These are phyloP conservation scores for Verticillium zaregamsianum DNA, from an alignment of 2,329 filamentous ascomycete species.

Conservation along the genomic window DNA sequence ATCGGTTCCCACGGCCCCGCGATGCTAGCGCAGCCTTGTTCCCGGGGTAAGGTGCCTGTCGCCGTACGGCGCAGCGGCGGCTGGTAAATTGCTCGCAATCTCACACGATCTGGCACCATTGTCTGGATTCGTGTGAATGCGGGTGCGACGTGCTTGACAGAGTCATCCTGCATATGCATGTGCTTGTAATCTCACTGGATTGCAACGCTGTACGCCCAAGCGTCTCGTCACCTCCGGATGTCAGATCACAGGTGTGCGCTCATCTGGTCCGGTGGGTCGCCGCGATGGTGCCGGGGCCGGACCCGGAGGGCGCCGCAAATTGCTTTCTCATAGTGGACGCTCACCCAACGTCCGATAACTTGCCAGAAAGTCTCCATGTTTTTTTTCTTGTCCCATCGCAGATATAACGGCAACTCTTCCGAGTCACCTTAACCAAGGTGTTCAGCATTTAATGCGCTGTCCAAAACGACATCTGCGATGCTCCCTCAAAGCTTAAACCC, in stretches of 20 bases:
- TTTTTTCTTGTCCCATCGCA: too few species aligned
- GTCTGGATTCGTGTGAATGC: neutral
- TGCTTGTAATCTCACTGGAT: neutral
- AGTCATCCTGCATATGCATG: neutral
- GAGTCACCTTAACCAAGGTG: too few species aligned
- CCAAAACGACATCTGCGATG: too few species aligned
- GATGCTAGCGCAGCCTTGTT: neutral
- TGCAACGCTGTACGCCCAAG: neutral
- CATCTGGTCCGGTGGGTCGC: neutral
- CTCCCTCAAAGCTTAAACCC: conserved; percentile 3
- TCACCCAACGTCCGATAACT: too few species aligned
- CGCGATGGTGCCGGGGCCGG: neutral
- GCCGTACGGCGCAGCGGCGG: neutral
- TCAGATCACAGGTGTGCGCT: neutral
- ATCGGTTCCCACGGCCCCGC: neutral
- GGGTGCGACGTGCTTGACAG: neutral
- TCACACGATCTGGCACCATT: neutral
- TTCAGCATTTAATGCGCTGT: too few species aligned
- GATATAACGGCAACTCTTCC: too few species aligned
- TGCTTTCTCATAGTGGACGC: too few species aligned
- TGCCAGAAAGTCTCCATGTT: too few species aligned
- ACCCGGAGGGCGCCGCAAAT: neutral
- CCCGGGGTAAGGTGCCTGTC: neutral
- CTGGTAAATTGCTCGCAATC: neutral
- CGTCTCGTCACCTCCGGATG: neutral